A percentile compares a stretch with the other conserved stretches of the same genome.
Conservation (phyloP, 2,329 filamentous ascomycete species). For the Zelopaecilomyces penicillatus region DNA sequence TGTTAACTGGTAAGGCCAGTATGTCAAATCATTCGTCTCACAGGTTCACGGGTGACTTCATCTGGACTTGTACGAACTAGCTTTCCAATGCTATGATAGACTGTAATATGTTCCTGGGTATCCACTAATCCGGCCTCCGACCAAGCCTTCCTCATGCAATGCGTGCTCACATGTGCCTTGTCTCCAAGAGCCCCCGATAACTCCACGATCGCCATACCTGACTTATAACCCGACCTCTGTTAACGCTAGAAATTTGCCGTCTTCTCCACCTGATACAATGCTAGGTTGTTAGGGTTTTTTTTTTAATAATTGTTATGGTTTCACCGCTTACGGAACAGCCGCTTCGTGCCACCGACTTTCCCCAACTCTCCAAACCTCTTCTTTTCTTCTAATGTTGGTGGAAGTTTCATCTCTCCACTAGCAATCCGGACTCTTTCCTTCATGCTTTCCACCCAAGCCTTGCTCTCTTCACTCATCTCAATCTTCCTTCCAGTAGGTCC, state of each 20-base stretch:
- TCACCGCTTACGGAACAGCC: conserved; percentile 50
- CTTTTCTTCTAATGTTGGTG: conserved; percentile 9
- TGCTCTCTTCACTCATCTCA: conserved; percentile 62
- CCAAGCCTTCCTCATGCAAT: conserved; percentile 11
- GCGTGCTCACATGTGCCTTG: conserved; percentile 8
- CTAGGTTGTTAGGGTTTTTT: no score
- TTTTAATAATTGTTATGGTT: no score
- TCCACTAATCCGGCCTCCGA: conserved; percentile 19
- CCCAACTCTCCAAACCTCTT: conserved; percentile 60
- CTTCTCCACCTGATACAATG: no score
- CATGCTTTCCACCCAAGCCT: conserved; percentile 75
- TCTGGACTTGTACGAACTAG: no score
- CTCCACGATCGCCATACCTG: conserved; percentile 2
- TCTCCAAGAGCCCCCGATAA: conserved; percentile 8
- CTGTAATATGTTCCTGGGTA: conserved; percentile 14
- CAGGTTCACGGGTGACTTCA: no score
- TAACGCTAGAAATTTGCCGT: no score
- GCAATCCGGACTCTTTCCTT: conserved; percentile 69
- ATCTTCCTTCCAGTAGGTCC: conserved; percentile 59
- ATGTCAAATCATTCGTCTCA: no score
- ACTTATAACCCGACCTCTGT: no score
- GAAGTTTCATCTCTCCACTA: conserved; percentile 44
- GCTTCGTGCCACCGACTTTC: conserved; percentile 63
- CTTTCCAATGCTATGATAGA: no score
- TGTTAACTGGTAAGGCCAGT: no score